Conservation (phyloP, 208 protist genomes). For the Trichomonas tenax region DNA sequence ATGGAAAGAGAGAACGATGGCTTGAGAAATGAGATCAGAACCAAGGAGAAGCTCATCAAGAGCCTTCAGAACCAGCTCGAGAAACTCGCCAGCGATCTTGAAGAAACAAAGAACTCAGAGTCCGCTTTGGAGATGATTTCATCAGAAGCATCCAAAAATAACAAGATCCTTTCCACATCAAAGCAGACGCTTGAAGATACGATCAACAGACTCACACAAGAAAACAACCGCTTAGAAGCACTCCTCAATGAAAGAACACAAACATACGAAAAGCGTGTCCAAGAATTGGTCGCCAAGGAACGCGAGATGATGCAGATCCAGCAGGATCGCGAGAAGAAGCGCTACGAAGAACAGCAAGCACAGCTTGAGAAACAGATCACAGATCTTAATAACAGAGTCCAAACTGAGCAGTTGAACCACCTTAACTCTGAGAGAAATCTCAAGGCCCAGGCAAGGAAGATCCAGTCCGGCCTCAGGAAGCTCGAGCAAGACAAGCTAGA, state of each 20-base stretch:
- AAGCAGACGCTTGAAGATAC: not conserved
- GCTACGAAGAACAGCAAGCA: not conserved
- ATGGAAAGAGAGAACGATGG: not conserved
- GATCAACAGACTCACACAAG: not conserved
- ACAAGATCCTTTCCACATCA: not conserved
- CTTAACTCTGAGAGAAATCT: not conserved
- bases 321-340: not conserved
- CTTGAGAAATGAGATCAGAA: not conserved
- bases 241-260: not conserved
- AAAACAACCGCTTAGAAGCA: not conserved
- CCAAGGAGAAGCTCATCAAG: not conserved
- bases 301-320: not conserved
- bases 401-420: not conserved
- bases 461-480: not conserved
- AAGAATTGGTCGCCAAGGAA: not conserved
- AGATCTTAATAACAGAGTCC: not conserved
- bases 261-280: not conserved
- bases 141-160: not conserved
- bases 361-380: not conserved
- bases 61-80: not conserved
- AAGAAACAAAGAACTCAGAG: not conserved
- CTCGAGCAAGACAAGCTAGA: not conserved
- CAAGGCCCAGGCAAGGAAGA: not conserved
- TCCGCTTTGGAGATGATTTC: not conserved
- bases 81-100: not conserved